phyloP scores from a whole-genome alignment of 1,139 yeast genomes.

The Taiozyma onychis region DNA sequence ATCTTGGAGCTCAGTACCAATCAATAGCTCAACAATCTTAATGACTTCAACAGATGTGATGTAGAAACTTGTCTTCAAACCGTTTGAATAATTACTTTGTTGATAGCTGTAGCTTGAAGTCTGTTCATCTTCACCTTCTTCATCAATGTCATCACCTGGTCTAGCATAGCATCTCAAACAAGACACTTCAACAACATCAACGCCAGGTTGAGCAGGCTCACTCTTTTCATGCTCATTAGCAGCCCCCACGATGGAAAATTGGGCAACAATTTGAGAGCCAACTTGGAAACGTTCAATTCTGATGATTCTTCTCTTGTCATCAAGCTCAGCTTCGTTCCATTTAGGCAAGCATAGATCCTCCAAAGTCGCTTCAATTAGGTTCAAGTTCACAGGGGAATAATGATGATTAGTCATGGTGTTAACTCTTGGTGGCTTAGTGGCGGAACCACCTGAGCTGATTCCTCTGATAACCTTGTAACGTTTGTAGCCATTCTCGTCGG shows the following conservation, averaged over 20 bases:
- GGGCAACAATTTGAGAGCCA: constrained; percentile 40
- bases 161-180: constrained; percentile 44
- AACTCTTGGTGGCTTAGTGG: constrained; percentile 48
- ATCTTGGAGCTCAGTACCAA: constrained; percentile 43
- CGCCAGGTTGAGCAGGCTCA: constrained; percentile 30
- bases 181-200: constrained; percentile 52
- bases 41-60: constrained; percentile 64
- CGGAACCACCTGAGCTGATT: constrained; percentile 52
- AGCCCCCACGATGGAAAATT: constrained; percentile 47
- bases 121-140: constrained; percentile 10
- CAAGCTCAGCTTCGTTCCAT: constrained; percentile 43
- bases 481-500: constrained; percentile 7
- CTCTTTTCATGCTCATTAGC: constrained; percentile 42
- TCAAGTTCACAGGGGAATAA: constrained; percentile 43
- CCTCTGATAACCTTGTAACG: constrained; percentile 48
- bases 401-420: constrained; percentile 29
- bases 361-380: constrained; percentile 38
- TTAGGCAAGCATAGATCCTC: constrained; percentile 43
- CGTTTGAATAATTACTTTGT: constrained; percentile 2
- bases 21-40: constrained; percentile 54
- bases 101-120: background rate
- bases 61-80: constrained; percentile 37
- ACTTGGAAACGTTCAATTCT: constrained; percentile 50
- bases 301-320: constrained; percentile 50
- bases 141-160: constrained; percentile 34